phyloP scores from a whole-genome alignment of 768 basidiomycete genomes.

The Mycena kentingensis region DNA sequence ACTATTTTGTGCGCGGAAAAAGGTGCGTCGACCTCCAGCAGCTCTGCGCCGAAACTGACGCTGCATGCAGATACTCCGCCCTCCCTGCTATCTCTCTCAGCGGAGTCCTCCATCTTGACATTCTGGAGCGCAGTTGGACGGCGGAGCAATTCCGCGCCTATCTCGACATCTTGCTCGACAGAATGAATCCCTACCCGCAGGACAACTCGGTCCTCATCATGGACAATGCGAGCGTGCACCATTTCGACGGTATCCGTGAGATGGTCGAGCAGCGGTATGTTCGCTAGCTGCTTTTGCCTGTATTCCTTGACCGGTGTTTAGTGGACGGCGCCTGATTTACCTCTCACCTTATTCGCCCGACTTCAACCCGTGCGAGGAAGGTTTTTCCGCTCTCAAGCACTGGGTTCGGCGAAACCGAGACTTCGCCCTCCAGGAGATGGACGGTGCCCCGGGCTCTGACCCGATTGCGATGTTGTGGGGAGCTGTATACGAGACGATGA shows the following conservation, averaged over 20 bases:
- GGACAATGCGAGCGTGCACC: constrained; percentile 37
- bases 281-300: not conserved
- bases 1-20: constrained; percentile 32
- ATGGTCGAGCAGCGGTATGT: constrained; percentile 24
- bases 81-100: constrained; percentile 35
- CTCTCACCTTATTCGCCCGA: constrained; percentile 38
- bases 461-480: constrained; percentile 22
- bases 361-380: constrained; percentile 35
- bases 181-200: constrained; percentile 35
- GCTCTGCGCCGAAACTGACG: constrained; percentile 19
- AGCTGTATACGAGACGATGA: constrained; percentile 25
- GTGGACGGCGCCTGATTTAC: constrained; percentile 27
- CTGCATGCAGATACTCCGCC: constrained; percentile 30
- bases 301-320: not conserved
- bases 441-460: constrained; percentile 9
- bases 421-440: constrained; percentile 16
- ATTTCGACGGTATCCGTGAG: constrained; percentile 24
- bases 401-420: constrained; percentile 22
- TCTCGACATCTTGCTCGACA: constrained; percentile 24
- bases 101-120: constrained; percentile 32
- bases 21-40: constrained; percentile 7
- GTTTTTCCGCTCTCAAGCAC: constrained; percentile 30
- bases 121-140: constrained; percentile 30
- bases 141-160: constrained; percentile 25
- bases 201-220: constrained; percentile 34